These are phyloP conservation scores for Filobasidium wieringae DNA, from an alignment of 768 basidiomycete genomes.

Conservation along the genomic window DNA sequence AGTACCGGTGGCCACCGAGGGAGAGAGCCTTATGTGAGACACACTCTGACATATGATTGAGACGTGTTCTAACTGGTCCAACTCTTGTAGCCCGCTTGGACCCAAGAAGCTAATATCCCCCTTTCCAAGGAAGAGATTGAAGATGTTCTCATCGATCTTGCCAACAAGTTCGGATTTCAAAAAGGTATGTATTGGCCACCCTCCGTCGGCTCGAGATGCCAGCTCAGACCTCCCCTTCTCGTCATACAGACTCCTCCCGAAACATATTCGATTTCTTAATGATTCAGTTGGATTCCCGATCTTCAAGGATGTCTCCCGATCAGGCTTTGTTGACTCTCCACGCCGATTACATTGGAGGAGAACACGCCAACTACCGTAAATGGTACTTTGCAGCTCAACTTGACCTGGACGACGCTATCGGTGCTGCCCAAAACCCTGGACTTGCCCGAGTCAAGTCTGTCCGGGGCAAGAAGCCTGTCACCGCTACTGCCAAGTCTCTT, in stretches of 20 bases:
- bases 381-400: conserved; percentile 99
- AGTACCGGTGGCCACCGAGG: conserved; percentile 43
- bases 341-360: conserved; percentile 97
- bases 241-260: conserved; percentile 32
- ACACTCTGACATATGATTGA: not conserved
- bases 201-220: not conserved
- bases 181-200: conserved; percentile 50
- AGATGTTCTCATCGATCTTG: conserved; percentile 91
- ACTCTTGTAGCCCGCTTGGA: conserved; percentile 62
- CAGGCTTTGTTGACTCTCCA: conserved; percentile 90
- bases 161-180: conserved; percentile 99
- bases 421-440: conserved; percentile 81
- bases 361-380: conserved; percentile 96
- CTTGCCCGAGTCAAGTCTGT: conserved; percentile 69
- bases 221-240: conserved; percentile 2
- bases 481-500: conserved; percentile 60
- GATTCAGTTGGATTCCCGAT: conserved; percentile 91
- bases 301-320: conserved; percentile 92
- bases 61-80: not conserved
- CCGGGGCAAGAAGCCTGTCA: conserved; percentile 45
- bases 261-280: conserved; percentile 86
- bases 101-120: conserved; percentile 80
- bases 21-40: conserved; percentile 59
- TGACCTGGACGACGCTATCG: conserved; percentile 94
- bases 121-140: conserved; percentile 98